Evolutionary conservation across 768 basidiomycete species (phyloP).

Genomic region (Erythrobasidium yunnanense): DNA sequence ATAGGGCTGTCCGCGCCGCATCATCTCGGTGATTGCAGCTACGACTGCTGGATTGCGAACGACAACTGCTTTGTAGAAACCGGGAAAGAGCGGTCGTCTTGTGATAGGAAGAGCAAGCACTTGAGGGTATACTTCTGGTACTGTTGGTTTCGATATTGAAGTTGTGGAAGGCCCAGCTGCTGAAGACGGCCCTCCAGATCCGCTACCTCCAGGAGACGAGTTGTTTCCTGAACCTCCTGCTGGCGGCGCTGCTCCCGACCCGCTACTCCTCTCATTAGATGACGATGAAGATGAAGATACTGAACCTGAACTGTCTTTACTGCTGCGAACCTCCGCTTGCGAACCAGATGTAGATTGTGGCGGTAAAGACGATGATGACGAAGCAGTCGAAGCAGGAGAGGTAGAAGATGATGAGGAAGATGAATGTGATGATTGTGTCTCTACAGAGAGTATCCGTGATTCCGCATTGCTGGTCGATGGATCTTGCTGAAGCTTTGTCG

Average conservation of each 20-base stretch:
- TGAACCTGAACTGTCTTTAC: neutral
- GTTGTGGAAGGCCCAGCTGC: neutral
- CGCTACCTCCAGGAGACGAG: neutral
- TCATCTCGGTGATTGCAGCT: slow-evolving; percentile 87
- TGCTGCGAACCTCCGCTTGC: neutral
- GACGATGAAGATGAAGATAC: neutral
- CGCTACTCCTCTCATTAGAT: slow-evolving; percentile 8
- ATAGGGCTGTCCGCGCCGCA: slow-evolving; percentile 92
- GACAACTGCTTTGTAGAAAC: slow-evolving; percentile 96
- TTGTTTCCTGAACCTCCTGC: too few species aligned
- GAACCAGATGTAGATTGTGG: neutral
- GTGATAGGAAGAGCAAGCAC: slow-evolving; percentile 91
- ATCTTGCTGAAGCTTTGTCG: too few species aligned
- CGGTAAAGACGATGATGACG: neutral
- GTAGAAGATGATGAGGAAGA: neutral
- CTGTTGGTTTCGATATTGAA: slow-evolving; percentile 37
- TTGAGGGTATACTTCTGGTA: slow-evolving; percentile 84
- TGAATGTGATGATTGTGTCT: too few species aligned
- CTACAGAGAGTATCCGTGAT: too few species aligned
- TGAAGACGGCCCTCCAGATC: neutral
- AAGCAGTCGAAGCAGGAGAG: neutral
- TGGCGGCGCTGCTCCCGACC: neutral
- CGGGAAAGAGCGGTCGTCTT: slow-evolving; percentile 86
- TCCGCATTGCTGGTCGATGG: too few species aligned
- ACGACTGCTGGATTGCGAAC: slow-evolving; percentile 82